These are phyloP conservation scores for Metschnikowia colocasiae DNA, from an alignment of 805 yeast species.

Conservation along the genomic window DNA sequence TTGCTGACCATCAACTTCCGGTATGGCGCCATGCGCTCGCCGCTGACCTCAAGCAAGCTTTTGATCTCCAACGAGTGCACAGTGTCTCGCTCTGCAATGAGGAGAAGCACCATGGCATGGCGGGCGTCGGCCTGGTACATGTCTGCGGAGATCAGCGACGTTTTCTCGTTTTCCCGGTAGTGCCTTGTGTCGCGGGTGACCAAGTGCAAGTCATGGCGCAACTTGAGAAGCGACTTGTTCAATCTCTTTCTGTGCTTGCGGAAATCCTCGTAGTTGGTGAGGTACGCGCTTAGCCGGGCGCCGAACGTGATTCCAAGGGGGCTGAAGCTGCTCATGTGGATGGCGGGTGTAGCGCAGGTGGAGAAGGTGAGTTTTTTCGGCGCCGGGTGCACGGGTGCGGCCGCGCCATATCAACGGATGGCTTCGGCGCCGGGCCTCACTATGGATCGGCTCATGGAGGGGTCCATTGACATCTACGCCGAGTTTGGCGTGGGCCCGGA, in stretches of 20 bases:
- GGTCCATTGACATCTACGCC: slow-evolving; percentile 35
- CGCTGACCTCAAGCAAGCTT: slow-evolving; percentile 49
- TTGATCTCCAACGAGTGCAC: slow-evolving; percentile 65
- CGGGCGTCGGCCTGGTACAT: slow-evolving; percentile 49
- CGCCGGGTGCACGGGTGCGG: slow-evolving; percentile 6
- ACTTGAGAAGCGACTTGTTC: slow-evolving; percentile 55
- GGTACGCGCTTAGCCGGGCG: slow-evolving; percentile 57
- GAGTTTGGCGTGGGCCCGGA: slow-evolving; percentile 39
- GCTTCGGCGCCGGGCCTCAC: too few relatives aligned
- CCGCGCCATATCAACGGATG: too few relatives aligned
- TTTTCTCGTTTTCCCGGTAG: slow-evolving; percentile 48
- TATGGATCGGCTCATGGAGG: slow-evolving; percentile 18
- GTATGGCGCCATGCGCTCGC: slow-evolving; percentile 47
- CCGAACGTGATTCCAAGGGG: slow-evolving; percentile 39
- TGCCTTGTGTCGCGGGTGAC: slow-evolving; percentile 65
- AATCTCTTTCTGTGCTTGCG: slow-evolving; percentile 62
- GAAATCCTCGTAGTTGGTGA: slow-evolving; percentile 67
- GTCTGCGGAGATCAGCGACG: slow-evolving; percentile 42
- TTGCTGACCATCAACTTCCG: slow-evolving; percentile 51
- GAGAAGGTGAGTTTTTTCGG: neutral
- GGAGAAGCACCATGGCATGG: slow-evolving; percentile 57
- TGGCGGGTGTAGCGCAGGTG: too few relatives aligned
- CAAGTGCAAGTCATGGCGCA: slow-evolving; percentile 62
- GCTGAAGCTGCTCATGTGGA: too few relatives aligned
- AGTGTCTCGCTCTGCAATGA: slow-evolving; percentile 74